Percentiles rank a stretch among this genome's conserved stretches.
Conservation (phyloP, 148 eudicot species). For the Rhododendron simsii region DNA sequence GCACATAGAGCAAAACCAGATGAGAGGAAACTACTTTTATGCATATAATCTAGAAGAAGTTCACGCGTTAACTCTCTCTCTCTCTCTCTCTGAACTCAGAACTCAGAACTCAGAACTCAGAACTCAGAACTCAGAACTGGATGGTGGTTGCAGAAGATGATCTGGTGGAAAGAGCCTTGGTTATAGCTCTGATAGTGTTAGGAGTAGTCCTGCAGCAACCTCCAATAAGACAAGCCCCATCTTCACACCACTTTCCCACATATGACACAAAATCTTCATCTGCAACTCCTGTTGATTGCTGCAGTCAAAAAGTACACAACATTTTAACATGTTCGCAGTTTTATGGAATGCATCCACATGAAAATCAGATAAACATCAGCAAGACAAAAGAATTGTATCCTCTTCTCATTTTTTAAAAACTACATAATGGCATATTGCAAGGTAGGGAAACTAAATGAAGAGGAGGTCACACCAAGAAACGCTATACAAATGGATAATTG, state of each 20-base stretch:
- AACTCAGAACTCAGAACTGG: neutral
- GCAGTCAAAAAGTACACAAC: constrained; percentile 14
- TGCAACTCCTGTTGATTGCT: constrained; percentile 72
- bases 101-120: neutral
- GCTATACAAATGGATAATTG: neutral
- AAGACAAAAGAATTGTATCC: neutral
- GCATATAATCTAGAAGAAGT: neutral
- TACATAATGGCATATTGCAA: neutral
- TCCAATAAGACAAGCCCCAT: constrained; percentile 81
- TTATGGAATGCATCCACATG: neutral
- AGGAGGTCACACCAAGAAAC: neutral
- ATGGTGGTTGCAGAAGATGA: neutral
- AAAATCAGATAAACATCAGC: neutral
- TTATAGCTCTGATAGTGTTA: constrained; percentile 62
- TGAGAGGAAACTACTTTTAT: neutral
- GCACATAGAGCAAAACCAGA: neutral
- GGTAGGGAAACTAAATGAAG: neutral
- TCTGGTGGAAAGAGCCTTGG: constrained; percentile 35
- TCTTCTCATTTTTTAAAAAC: neutral
- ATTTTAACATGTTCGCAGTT: neutral
- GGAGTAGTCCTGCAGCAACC: constrained; percentile 98
- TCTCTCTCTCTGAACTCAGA: neutral
- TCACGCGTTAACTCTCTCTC: neutral
- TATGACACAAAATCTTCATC: constrained; percentile 76
- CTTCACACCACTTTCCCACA: constrained; percentile 71